Base-by-base conservation (phyloP, 352 stramenopile species). In the Globisporangium canariense region DNA sequence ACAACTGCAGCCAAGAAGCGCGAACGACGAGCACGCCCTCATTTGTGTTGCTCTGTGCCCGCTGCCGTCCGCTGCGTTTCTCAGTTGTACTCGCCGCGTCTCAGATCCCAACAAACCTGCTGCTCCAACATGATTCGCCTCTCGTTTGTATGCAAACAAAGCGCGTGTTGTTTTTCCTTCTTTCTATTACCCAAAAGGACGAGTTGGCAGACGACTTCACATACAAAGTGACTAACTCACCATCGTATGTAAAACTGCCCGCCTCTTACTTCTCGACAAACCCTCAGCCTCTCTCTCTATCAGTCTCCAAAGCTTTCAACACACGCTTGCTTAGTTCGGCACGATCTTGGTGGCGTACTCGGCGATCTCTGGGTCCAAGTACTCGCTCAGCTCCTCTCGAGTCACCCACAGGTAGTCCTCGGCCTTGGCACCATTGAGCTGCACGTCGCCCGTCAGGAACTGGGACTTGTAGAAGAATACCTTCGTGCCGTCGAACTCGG, bases 391-490 rank as follows among this genome's bases (percentile, higher is more conserved):
- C 62, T 94, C 83, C 18, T 77, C 64, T 51, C 83, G 76, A 49
- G 86, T 94, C 66, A 92, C 86, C 86, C 86, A 94, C 32, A 93
- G 66, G 67, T 89, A 93, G 74, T 94, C 86, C 41, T 58, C 74
- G 36, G 82, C 77, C 70, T 91, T 86, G 38, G 64, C 51, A 46
- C 60, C 59, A 63, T 94, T 88, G 49, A 91, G 67, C 60, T 70
- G 49, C 64, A 91, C 81, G 52, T 90, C 77, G 69, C 83, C 81
- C 47, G 66, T 53, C 38, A 86, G 60, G 20, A 83, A 62, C 75
- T 94, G 83, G 30, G 86, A 82, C 73, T 94, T 94, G 78, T 93
- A 94, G 64, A 93, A 92, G 62, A 94, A 94, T 41, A 94, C 73
- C 67, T 94, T 94, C 45, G 86, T 94, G 65, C 86, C 86, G 58